Evolutionary conservation across 345 rosid species (phyloP), one percentile per base, ranked within the genome.

Genomic region (Gossypium thurberi): DNA sequence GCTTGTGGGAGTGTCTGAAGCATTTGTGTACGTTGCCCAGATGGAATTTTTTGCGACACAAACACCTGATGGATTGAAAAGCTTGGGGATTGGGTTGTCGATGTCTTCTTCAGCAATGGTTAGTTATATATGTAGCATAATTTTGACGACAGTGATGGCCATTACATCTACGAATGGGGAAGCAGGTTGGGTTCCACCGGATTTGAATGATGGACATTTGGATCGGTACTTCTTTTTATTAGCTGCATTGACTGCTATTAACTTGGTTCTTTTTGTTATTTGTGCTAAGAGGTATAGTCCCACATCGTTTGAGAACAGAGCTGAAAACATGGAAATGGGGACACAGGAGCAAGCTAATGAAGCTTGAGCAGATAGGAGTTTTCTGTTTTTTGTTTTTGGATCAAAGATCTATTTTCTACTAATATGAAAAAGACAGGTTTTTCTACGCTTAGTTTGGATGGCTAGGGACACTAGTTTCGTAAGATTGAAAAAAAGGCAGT

Each of bases 101-200:
- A 77, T 84, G 85, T 63, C 74, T 15, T 82, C 89, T 6, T 59
- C 77, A 6, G 78, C 85, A n/a, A 43, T 80, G 18, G 80, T 83
- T 10, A 77, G 82, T 48, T 74, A 70, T 2, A 40, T 72, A 18
- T 65, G 81, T 64, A 79, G 83, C 57, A 11, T 76, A 44, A 60
- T 83, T 40, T 59, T 85, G 65, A 53, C 79, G 0, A 10, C 76
- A 62, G 89, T 73, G 60, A 83, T 10, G 85, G 71, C 71, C 1
- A 51, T 85, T 10, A 79, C 82, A 4, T 13, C 75, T 0, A 69
- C 20, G 44, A 56, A 79, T 7, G 76, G 85, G 73, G 65, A 72
- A 37, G 78, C 72, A 0, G 81, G 87, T 11, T 83, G 89, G 87
- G 78, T 85, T 62, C 79, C 85, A 5, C 74, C 78, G 0, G 77